phyloP scores from a whole-genome alignment of 257 asterid genomes.

The Solanum commersonii region DNA sequence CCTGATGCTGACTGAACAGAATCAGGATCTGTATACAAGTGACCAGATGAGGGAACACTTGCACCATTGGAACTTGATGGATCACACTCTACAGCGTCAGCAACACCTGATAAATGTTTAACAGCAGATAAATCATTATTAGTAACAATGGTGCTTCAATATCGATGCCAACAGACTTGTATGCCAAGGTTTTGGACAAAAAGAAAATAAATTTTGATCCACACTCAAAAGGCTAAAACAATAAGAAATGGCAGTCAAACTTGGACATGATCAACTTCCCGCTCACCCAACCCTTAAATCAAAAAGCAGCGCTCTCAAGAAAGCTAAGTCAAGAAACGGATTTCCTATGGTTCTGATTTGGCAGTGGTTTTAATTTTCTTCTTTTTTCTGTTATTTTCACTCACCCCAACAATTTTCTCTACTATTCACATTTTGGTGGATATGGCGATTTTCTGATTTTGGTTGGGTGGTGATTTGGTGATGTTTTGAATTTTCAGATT shows the following conservation, averaged over 20 bases:
- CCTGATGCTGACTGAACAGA: conserved; percentile 62
- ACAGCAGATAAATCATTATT: not conserved
- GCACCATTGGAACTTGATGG: conserved; percentile 47
- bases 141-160: not conserved
- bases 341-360: not conserved
- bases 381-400: not conserved
- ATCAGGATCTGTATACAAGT: conserved; percentile 72
- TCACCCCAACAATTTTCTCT: not conserved
- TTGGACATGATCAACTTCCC: not conserved
- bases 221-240: not conserved
- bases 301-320: not conserved
- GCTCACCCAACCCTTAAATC: not conserved
- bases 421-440: not conserved
- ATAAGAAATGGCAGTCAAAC: not conserved
- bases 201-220: not conserved
- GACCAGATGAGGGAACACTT: conserved; percentile 58
- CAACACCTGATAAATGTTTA: conserved; percentile 18
- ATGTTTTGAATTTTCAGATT: not conserved
- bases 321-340: not conserved
- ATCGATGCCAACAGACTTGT: not conserved
- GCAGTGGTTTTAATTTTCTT: not conserved
- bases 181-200: not conserved
- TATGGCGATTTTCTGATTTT: not conserved
- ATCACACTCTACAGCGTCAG: conserved; percentile 45
- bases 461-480: not conserved